phyloP scores from a whole-genome alignment of 2,329 filamentous ascomycete genomes.

The Mycosphaerella arachidis region DNA sequence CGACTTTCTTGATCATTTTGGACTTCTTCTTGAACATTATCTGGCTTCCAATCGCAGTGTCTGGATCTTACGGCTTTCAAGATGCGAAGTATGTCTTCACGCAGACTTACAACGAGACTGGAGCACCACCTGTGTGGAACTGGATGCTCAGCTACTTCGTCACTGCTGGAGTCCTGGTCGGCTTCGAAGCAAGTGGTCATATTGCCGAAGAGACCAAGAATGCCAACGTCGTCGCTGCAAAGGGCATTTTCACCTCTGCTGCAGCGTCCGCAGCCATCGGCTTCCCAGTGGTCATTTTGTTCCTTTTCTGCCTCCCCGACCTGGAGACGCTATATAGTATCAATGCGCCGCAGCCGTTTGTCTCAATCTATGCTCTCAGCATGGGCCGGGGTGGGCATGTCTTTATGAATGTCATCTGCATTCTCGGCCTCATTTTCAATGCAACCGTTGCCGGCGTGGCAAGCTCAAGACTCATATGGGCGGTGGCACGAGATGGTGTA shows the following conservation, averaged over 20 bases:
- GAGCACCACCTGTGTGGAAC: conserved; percentile 54
- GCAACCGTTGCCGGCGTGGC: conserved; percentile 57
- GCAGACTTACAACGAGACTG: conserved; percentile 53
- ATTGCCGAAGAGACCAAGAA: conserved; percentile 60
- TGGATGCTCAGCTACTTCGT: conserved; percentile 60
- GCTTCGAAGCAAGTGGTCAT: conserved; percentile 58
- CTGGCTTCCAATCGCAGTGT: conserved; percentile 57
- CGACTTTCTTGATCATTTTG: conserved; percentile 49
- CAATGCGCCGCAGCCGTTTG: conserved; percentile 55
- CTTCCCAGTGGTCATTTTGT: conserved; percentile 53
- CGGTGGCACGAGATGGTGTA: conserved; percentile 58
- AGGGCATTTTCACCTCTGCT: conserved; percentile 59
- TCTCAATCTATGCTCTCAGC: conserved; percentile 54
- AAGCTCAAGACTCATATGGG: conserved; percentile 58
- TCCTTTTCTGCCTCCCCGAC: conserved; percentile 56
- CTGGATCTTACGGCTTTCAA: conserved; percentile 55
- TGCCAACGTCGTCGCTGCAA: conserved; percentile 51
- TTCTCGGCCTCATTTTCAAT: conserved; percentile 49
- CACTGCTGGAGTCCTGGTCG: conserved; percentile 57
- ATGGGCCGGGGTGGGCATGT: conserved; percentile 55
- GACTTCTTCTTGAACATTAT: conserved; percentile 58
- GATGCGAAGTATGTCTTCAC: conserved; percentile 56
- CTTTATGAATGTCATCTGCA: conserved; percentile 58
- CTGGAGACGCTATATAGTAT: conserved; percentile 51
- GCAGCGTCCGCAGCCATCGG: conserved; percentile 54